These are phyloP conservation scores for Trichoderma koningii DNA, from an alignment of 2,329 filamentous ascomycete species.

Conservation along the genomic window DNA sequence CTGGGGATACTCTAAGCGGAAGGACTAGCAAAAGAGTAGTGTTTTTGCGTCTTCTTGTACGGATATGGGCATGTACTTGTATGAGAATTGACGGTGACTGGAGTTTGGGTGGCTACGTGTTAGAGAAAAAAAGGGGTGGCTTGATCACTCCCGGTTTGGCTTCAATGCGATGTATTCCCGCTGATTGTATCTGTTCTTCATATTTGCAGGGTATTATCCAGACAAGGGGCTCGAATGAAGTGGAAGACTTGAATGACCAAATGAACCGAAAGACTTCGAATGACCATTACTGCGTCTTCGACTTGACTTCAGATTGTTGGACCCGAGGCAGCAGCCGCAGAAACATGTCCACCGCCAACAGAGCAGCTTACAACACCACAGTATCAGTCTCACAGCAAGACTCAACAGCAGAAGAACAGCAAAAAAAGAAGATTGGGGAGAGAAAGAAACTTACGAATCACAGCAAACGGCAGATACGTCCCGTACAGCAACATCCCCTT, in stretches of 20 bases:
- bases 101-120: constrained; percentile 25
- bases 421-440: background rate
- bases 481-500: constrained; percentile 52
- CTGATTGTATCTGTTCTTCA: background rate
- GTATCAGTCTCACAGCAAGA: background rate
- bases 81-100: constrained; percentile 7
- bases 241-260: too few species aligned
- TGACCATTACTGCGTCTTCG: constrained; percentile 41
- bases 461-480: constrained; percentile 54
- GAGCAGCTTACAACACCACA: constrained; percentile 42
- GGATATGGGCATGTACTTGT: background rate
- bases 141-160: background rate
- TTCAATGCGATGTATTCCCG: constrained; percentile 3
- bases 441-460: constrained; percentile 51
- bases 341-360: constrained; percentile 59
- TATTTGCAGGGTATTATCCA: too few species aligned
- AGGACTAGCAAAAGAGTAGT: constrained; percentile 34
- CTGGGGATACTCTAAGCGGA: constrained; percentile 61
- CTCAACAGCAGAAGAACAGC: background rate
- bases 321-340: constrained; percentile 51
- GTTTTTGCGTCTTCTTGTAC: constrained; percentile 4
- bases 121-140: background rate
- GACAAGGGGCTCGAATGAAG: too few species aligned
- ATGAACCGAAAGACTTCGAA: background rate
- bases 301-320: constrained; percentile 36